Percentiles rank a stretch among this genome's conserved stretches.
Evolutionary conservation across 306 rosid species (phyloP).

Genomic region (Boehmeria nivea): DNA sequence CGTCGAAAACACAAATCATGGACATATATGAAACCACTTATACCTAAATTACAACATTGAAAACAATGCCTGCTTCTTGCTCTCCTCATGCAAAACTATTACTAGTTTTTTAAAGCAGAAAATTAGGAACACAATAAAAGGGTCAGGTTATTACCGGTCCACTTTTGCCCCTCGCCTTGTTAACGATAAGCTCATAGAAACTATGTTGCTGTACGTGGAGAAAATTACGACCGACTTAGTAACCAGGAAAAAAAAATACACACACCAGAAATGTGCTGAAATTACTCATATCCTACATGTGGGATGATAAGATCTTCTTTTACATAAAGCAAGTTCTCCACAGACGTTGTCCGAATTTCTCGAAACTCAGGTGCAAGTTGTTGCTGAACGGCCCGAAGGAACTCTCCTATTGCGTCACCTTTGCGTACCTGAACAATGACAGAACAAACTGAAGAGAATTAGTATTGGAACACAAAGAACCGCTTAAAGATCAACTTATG

Average conservation of each 20-base stretch:
- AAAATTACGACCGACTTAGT: constrained; percentile 24
- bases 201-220: constrained; percentile 77
- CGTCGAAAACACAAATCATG: too few species aligned
- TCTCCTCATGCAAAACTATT: neutral
- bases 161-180: constrained; percentile 97
- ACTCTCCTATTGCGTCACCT: constrained; percentile 89
- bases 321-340: constrained; percentile 91
- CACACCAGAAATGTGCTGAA: constrained; percentile 9
- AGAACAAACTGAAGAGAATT: neutral
- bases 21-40: too few species aligned
- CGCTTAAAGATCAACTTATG: neutral
- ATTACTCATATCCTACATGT: constrained; percentile 45
- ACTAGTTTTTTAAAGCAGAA: neutral
- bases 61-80: too few species aligned
- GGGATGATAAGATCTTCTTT: constrained; percentile 98
- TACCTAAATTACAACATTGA: too few species aligned
- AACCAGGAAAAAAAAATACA: constrained; percentile 7
- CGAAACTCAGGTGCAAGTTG: constrained; percentile 94
- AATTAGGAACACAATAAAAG: neutral
- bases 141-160: constrained; percentile 70
- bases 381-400: constrained; percentile 83
- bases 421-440: constrained; percentile 57
- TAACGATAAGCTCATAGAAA: constrained; percentile 82
- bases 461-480: too few species aligned
- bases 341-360: constrained; percentile 90